Base-by-base conservation (phyloP, 345 rosid species). In the Aegle marmelos region DNA sequence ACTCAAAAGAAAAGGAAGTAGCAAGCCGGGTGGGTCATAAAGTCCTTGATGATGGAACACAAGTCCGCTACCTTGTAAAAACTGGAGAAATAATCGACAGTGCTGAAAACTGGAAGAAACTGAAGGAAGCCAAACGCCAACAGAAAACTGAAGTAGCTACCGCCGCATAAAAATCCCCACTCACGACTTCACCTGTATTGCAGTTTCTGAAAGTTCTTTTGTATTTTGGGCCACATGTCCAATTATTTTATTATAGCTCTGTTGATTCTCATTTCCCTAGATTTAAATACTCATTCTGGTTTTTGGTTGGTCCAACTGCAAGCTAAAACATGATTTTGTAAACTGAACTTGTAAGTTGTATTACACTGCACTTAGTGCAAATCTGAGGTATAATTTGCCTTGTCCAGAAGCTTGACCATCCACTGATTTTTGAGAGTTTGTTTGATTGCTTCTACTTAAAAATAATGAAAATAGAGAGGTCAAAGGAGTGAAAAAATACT, bases 1-100 rank as follows among this genome's bases (percentile, higher is more conserved):
- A 93, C 82, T 95, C 98, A 0, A 92, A 92, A 82, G 99, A 95
- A 56, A 73, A 92, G 82, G 84, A 93, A 0, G 89, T 90, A 5
- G 87, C 88, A 17, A 95, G 99, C 79, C 88, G 98, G 37, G 90
- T 93, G 70, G 98, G 98, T 39, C 99, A 92, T 82, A 92, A 88
- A 78, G 81, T 88, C 31, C 92, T 92, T 16, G 94, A 92, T 2
- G 71, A 90, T 81, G 98, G 99, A 54, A 83, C 77, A 60, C 81
- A 86, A 73, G 98, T 91, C 25, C 88, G 98, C 22, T 93, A 85
- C 82, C 90, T 92, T 54, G 81, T 93, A 79, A 95, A 95, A 87
- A 93, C 98, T 0, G 97, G 99, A 10, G 98, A 95, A 85, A 74
- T 95, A 57, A 80, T 95, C 14, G 99, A 95, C 84, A 85, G 85